Evolutionary conservation across 768 basidiomycete genomes (phyloP).

Genomic region (Suillus bovinus): DNA sequence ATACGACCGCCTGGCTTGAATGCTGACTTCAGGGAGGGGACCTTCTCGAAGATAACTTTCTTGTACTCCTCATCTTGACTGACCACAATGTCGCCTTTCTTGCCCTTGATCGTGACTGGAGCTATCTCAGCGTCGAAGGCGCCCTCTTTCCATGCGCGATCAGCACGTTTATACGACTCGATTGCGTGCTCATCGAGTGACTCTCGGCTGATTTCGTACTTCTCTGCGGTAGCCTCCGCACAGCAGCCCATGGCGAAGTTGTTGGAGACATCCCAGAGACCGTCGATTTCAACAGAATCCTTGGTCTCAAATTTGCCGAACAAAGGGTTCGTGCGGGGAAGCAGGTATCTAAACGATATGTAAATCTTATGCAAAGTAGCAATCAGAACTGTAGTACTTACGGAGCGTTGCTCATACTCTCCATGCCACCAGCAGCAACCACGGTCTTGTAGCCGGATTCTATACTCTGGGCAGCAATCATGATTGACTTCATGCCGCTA

Average conservation of each 20-base stretch:
- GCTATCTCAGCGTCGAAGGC: conserved; percentile 86
- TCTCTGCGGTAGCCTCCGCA: conserved; percentile 82
- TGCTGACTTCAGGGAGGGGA: conserved; percentile 83
- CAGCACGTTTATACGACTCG: conserved; percentile 93
- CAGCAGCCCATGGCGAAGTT: conserved; percentile 99
- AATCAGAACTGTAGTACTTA: conserved; percentile 44
- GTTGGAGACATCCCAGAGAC: conserved; percentile 97
- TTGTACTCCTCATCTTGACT: conserved; percentile 98
- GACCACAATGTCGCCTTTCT: conserved; percentile 89
- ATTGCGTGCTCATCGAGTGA: conserved; percentile 89
- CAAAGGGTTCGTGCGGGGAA: conserved; percentile 75
- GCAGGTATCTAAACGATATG: conserved; percentile 58
- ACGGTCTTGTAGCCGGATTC: conserved; percentile 81
- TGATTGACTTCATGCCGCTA: conserved; percentile 94
- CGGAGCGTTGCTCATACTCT: conserved; percentile 99
- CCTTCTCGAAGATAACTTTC: conserved; percentile 92
- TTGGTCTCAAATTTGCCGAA: conserved; percentile 89
- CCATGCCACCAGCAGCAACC: conserved; percentile 96
- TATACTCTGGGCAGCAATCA: conserved; percentile 90
- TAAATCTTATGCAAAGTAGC: conserved; percentile 4
- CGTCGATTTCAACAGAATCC: conserved; percentile 90
- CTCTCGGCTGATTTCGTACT: conserved; percentile 82
- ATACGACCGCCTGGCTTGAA: conserved; percentile 90
- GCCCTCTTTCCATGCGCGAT: conserved; percentile 87
- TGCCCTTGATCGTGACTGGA: conserved; percentile 87